phyloP scores from a whole-genome alignment of 208 protist species.

The Herpetomonas tarakana region DNA sequence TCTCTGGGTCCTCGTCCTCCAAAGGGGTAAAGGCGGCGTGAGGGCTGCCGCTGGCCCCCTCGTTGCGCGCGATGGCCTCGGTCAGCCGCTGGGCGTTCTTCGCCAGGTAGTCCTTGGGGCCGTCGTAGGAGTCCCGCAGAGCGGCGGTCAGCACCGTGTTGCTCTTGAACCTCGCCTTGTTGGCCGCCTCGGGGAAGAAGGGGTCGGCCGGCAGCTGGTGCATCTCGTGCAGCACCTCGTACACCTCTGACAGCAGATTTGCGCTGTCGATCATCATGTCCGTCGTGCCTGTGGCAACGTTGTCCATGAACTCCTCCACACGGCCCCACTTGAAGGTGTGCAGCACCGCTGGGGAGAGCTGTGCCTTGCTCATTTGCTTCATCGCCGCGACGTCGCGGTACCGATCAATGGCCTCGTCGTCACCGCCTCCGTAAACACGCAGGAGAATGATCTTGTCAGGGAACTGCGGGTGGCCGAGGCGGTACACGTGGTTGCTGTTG shows the following conservation, averaged over 20 bases:
- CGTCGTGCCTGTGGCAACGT: conserved; percentile 66
- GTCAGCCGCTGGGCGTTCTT: conserved; percentile 18
- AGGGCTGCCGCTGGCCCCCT: not conserved
- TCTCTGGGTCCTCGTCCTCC: conserved; percentile 7
- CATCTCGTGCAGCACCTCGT: conserved; percentile 43
- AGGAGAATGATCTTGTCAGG: conserved; percentile 56
- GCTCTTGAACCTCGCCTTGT: conserved; percentile 27
- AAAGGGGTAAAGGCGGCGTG: not conserved
- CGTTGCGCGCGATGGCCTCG: conserved; percentile 10
- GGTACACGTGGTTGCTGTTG: conserved; percentile 87
- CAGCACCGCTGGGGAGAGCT: conserved; percentile 65
- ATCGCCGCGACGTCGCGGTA: conserved; percentile 68
- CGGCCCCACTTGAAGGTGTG: conserved; percentile 82
- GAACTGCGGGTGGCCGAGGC: conserved; percentile 57
- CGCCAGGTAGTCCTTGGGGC: conserved; percentile 33
- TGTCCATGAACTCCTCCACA: conserved; percentile 84
- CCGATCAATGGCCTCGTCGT: conserved; percentile 76
- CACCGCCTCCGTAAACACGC: conserved; percentile 71
- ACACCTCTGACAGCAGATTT: conserved; percentile 59
- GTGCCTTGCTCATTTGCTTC: conserved; percentile 69
- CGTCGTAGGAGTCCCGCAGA: conserved; percentile 10
- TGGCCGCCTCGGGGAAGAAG: conserved; percentile 64
- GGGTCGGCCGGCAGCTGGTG: conserved; percentile 43
- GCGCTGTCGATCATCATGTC: conserved; percentile 66
- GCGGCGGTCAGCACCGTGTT: conserved; percentile 7